Base-by-base conservation (phyloP, 164 flowering plant genomes). In the Annona squamosa region DNA sequence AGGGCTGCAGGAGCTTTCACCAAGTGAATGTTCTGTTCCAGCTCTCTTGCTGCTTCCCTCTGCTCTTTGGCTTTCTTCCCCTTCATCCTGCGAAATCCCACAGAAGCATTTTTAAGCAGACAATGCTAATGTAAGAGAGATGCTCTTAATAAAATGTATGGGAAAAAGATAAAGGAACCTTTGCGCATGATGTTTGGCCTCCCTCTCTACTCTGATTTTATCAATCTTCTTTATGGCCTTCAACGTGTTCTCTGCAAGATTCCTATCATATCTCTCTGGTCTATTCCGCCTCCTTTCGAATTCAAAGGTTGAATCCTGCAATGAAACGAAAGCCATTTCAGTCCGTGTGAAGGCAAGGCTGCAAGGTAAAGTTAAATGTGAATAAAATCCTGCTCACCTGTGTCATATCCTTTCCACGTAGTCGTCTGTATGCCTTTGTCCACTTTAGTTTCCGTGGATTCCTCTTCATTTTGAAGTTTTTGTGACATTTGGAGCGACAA, bases 401-500 rank as follows among this genome's bases (percentile, higher is more conserved):
- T 61, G 98, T 88, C 97, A 94, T 86, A 76, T 91, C 98, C 90
- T 94, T 94, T 71, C 93, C 96, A 74, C 86, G 93, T 82, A 91
- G 72, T 63, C 86, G 72, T 75, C 98, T 85, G 70, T 90, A 91
- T 46, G 96, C 95, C 83, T 94, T 94, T 52, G 98, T 91, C 98
- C 98, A 94, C 77, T 90, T 90, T 3, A 94, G 96, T 65, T 94
- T 94, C 41, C 98, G 90, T 46, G 97, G 98, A 75, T 91, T 94
- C 63, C 98, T 86, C 87, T 94, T 94, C 98, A 91, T 91, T 78
- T 94, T 94, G 77, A 91, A 93, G 79, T 93, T 93, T 81, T 93
- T 93, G 83, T 93, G 97, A 84, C 97, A 93, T 79, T 93, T 93
- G 4, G 98, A 90, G 82, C 97, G 78, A 78, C 98, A 93, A 72